phyloP scores from a whole-genome alignment of 129 eudicot genomes.

The Rutidosis leptorrhynchoides region DNA sequence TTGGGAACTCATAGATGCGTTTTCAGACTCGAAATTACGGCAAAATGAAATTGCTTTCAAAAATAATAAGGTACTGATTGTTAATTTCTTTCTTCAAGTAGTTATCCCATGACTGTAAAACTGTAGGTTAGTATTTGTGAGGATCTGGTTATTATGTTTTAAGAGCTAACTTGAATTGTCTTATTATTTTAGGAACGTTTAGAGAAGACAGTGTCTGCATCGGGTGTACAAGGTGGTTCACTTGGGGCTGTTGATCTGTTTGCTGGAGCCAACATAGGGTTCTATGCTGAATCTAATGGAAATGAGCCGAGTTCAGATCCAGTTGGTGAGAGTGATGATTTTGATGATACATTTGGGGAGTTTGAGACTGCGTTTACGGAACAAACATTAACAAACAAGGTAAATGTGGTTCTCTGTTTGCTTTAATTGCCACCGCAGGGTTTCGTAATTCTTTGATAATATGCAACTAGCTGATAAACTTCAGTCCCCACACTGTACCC shows the following conservation, averaged over 20 bases:
- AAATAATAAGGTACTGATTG: slow-evolving; percentile 45
- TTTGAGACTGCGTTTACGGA: slow-evolving; percentile 57
- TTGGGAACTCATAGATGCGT: slow-evolving; percentile 77
- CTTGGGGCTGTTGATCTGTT: slow-evolving; percentile 39
- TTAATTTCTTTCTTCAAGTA: slow-evolving; percentile 2
- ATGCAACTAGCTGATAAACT: not conserved
- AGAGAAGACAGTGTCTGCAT: slow-evolving; percentile 19
- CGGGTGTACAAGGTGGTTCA: slow-evolving; percentile 5
- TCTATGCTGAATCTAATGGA: slow-evolving; percentile 22
- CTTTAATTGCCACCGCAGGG: not conserved
- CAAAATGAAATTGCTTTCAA: slow-evolving; percentile 21
- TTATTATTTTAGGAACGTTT: slow-evolving; percentile 30
- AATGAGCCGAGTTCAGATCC: slow-evolving; percentile 32
- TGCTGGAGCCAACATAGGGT: slow-evolving; percentile 33
- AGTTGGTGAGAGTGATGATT: slow-evolving; percentile 39
- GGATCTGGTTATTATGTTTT: not conserved
- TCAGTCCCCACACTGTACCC: not conserved
- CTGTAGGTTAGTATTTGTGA: not conserved
- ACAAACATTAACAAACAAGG: slow-evolving; percentile 35
- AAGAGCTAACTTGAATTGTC: not conserved
- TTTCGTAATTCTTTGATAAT: too few relatives aligned
- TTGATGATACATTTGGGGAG: slow-evolving; percentile 69
- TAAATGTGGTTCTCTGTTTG: slow-evolving; percentile 8
- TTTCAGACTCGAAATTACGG: slow-evolving; percentile 30
- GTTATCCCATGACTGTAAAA: not conserved